Evolutionary conservation across 495 filamentous ascomycete genomes (phyloP), one percentile per base, ranked within the genome.

Genomic region (Xylaria acuta): DNA sequence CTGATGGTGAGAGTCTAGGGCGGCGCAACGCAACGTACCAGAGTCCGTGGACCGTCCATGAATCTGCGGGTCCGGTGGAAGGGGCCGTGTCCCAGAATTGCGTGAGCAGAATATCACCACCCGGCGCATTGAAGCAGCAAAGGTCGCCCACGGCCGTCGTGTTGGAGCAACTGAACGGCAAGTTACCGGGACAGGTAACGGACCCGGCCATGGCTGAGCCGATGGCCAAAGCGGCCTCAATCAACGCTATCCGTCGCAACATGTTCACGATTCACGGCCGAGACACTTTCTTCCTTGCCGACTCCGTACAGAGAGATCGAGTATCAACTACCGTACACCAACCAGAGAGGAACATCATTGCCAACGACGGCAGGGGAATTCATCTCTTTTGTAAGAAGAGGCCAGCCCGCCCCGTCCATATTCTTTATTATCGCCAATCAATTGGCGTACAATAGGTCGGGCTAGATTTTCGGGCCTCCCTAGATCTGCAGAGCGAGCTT

Each of bases 81-180:
- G 92, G 93, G 72, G 85, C 80, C 1, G 87, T 88, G 75, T 97
- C 93, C 93, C 93, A 97, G 82, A 97, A 95, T 72, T 96, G 93
- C 0, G 93, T 95, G 80, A 88, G 87, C 51, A 95, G 84, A 53
- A 95, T 80, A 69, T 90, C 88, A 3, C 93, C 93, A 4, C 93
- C 92, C 0, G 91, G 91, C 49, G 88, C 82, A 78, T 94, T 93
- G 84, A 93, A 93, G 84, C 93, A 95, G 83, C 93, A 95, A 43
- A 86, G 84, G 64, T 92, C 84, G 5, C 79, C 75, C 3, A 79
- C 76, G 18, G 51, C 72, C 27, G 78, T 82, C 70, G 74, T 78
- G 71, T 82, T 83, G 58, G 83, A 81, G 66, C 82, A 84, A 41
- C 77, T 80, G n/a, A 80, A 67, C 11, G 80, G 80, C 36, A 75